Percentiles rank a stretch among this genome's conserved stretches.
phyloP scores from a whole-genome alignment of 306 rosid genomes.

The Malus fusca region DNA sequence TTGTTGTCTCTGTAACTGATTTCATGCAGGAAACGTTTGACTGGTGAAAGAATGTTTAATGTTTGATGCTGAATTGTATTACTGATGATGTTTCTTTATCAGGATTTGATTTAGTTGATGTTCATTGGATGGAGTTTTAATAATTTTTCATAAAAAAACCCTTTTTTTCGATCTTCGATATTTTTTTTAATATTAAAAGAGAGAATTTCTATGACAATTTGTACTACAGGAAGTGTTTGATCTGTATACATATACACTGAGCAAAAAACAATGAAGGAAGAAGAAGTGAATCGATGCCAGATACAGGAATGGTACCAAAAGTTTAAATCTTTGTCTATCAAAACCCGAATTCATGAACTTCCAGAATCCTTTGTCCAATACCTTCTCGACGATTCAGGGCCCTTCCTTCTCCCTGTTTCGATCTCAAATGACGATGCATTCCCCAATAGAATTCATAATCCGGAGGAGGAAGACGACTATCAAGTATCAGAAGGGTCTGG shows the following conservation, averaged over 20 bases:
- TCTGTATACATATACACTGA: background rate
- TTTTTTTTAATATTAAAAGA: background rate
- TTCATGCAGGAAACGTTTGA: background rate
- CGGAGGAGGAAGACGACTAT: conserved; percentile 57
- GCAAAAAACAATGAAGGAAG: conserved; percentile 36
- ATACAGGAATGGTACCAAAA: conserved; percentile 80
- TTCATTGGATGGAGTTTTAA: background rate
- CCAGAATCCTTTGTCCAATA: conserved; percentile 64
- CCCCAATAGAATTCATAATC: conserved; percentile 65
- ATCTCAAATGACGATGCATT: conserved; percentile 69
- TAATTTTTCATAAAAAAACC: too few relatives aligned
- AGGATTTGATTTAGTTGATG: background rate
- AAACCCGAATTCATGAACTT: conserved; percentile 56
- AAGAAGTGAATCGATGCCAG: conserved; percentile 59
- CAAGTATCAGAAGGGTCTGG: conserved; percentile 54
- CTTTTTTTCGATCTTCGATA: background rate
- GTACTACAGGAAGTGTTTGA: background rate
- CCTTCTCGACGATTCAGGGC: conserved; percentile 62
- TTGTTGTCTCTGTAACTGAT: background rate
- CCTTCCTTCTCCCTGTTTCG: conserved; percentile 61
- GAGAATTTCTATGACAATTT: background rate
- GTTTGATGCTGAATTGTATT: background rate
- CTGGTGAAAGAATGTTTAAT: background rate
- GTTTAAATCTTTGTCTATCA: conserved; percentile 54
- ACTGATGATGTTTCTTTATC: background rate